phyloP scores from a whole-genome alignment of 768 basidiomycete species.

The Coprinopsis cinerea region DNA sequence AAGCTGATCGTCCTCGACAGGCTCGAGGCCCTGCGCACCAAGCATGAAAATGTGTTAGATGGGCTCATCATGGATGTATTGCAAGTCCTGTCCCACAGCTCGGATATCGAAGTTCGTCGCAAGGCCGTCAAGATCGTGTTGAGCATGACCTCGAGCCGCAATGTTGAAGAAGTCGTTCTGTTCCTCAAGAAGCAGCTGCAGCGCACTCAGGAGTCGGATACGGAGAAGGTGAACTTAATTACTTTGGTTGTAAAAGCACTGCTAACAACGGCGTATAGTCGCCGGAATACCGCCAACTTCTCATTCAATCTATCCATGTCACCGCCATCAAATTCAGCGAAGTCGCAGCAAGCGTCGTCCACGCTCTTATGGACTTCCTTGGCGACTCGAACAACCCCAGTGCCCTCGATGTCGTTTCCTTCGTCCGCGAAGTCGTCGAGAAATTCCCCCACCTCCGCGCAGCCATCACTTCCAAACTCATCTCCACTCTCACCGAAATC shows the following conservation, averaged over 20 bases:
- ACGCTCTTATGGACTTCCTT: slow-evolving; percentile 90
- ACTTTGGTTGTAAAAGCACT: background rate
- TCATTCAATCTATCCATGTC: slow-evolving; percentile 96
- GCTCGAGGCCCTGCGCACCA: slow-evolving; percentile 72
- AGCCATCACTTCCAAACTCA: slow-evolving; percentile 81
- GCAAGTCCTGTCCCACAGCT: slow-evolving; percentile 59
- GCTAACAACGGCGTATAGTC: slow-evolving; percentile 42
- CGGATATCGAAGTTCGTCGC: slow-evolving; percentile 90
- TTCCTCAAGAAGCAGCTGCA: slow-evolving; percentile 99
- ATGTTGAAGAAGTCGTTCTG: slow-evolving; percentile 92
- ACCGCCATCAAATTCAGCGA: slow-evolving; percentile 96
- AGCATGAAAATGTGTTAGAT: slow-evolving; percentile 87
- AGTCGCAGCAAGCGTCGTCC: slow-evolving; percentile 91
- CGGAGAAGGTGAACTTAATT: slow-evolving; percentile 66
- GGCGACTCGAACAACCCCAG: slow-evolving; percentile 93
- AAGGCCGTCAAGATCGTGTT: slow-evolving; percentile 88
- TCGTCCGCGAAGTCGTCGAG: slow-evolving; percentile 83
- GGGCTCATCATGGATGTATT: slow-evolving; percentile 93
- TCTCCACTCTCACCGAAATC: slow-evolving; percentile 75
- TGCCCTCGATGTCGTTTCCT: slow-evolving; percentile 89
- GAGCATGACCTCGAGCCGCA: slow-evolving; percentile 89
- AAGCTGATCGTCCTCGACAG: slow-evolving; percentile 96
- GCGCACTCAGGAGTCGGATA: slow-evolving; percentile 85
- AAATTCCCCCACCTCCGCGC: slow-evolving; percentile 87
- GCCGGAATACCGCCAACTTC: slow-evolving; percentile 89